Evolutionary conservation across 371 early-diverging fungal species (phyloP), one percentile per base, ranked within the genome.

Genomic region (Amoeboaphelidium protococcarum): DNA sequence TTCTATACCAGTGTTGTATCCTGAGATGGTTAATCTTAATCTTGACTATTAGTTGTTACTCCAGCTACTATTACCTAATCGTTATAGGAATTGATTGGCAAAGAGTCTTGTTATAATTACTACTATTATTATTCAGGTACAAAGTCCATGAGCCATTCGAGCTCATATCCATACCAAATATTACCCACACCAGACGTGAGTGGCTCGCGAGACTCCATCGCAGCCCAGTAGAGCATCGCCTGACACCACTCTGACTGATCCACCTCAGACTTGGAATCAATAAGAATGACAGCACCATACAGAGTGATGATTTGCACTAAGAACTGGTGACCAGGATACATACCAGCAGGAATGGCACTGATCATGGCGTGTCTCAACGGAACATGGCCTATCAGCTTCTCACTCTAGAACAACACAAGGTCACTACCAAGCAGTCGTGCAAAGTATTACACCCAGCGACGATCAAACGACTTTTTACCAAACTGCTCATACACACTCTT

Each of bases 181-280:
- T 77, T 85, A 45, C 78, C 67, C 2, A 81, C 72, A 26, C 79
- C 80, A 24, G 85, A 85, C 6, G 67, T 58, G 47, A 88, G 54
- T 0, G 90, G 90, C 50, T 82, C 86, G 56, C 78, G 82, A 49
- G 76, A 76, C 47, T 73, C 71, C 24, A 84, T 60, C 12, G 87
- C 85, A 1, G 88, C 83, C 88, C 89, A 88, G 51, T 77, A 82
- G 57, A 87, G 88, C 55, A 86, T 77, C 2, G 74, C 72, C 0
- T 67, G 52, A 0, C 79, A 76, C 91, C 91, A 90, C 48, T 73
- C 77, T 21, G 63, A 62, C n/a, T 79, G 65, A 45, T 70, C 71
- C 12, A 71, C 68, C 22, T 67, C 62, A 0, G 68, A 68, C 3
- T 62, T 58, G 0, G 79, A 67, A 55, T 90, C 85, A 62, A 86